A percentile compares a stretch with the other conserved stretches of the same genome.
Evolutionary conservation across 441 rosid species (phyloP).

Genomic region (Biscutella laevigata): DNA sequence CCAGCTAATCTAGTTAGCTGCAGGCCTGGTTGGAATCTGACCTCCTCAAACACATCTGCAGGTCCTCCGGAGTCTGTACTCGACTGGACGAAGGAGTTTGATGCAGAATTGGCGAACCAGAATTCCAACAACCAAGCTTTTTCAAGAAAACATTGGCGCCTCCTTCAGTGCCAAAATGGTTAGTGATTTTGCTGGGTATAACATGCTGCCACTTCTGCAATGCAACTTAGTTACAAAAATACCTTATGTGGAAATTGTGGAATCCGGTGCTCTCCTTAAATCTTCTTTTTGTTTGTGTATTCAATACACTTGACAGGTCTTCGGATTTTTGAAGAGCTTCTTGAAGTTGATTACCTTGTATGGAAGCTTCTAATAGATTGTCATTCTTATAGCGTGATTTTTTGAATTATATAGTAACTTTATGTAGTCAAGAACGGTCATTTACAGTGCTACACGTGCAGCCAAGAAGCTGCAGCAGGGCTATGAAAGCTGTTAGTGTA

Average conservation of each 20-base stretch:
- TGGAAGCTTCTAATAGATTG: slow-evolving; percentile 22
- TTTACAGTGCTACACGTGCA: slow-evolving; percentile 33
- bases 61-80: slow-evolving; percentile 81
- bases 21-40: slow-evolving; percentile 17
- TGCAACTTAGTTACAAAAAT: neutral
- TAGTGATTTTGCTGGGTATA: slow-evolving; percentile 17
- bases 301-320: slow-evolving; percentile 59
- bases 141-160: slow-evolving; percentile 97
- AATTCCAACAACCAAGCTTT: slow-evolving; percentile 83
- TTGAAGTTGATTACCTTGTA: slow-evolving; percentile 99
- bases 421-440: slow-evolving; percentile 23
- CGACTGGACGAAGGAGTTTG: slow-evolving; percentile 92
- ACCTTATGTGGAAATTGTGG: neutral
- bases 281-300: slow-evolving; percentile 7
- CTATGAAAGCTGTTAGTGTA: slow-evolving; percentile 99
- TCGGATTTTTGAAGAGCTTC: slow-evolving; percentile 98
- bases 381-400: slow-evolving; percentile 7
- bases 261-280: slow-evolving; percentile 1
- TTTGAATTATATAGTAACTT: slow-evolving; percentile 10
- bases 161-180: slow-evolving; percentile 99
- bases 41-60: slow-evolving; percentile 30
- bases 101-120: slow-evolving; percentile 68
- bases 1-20: slow-evolving; percentile 1
- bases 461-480: slow-evolving; percentile 99
- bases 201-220: slow-evolving; percentile 7